A percentile compares a stretch with the other conserved stretches of the same genome.
Evolutionary conservation across 192 early-diverging fungal genomes (phyloP).

Genomic region (Coemansia sp.): DNA sequence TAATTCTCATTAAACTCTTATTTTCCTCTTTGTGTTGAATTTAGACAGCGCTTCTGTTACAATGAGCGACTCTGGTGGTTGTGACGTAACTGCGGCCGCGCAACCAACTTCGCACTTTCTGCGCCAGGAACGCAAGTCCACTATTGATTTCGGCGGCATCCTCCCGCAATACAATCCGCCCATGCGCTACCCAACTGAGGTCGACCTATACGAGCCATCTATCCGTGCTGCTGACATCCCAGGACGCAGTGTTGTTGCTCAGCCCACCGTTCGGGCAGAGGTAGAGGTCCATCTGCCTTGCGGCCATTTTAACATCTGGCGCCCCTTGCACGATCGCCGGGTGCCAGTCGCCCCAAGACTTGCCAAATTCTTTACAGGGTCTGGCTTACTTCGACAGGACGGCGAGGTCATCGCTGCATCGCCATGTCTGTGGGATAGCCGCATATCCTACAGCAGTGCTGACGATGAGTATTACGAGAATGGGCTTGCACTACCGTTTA

Average conservation of each 20-base stretch:
- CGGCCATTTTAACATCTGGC: conserved; percentile 51
- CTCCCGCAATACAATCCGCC: conserved; percentile 32
- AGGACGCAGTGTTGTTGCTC: background rate
- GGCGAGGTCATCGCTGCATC: background rate
- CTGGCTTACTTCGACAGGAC: background rate
- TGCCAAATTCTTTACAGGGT: conserved; percentile 19
- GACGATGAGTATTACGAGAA: conserved; percentile 57
- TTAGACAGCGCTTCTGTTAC: too few species aligned
- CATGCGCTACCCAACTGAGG: conserved; percentile 48
- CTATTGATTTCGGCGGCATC: conserved; percentile 34
- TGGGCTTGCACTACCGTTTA: conserved; percentile 38
- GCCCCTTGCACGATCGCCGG: conserved; percentile 26
- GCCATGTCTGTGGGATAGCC: conserved; percentile 33
- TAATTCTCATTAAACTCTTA: too few species aligned
- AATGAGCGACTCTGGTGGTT: background rate
- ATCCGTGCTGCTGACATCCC: background rate
- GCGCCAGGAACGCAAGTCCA: conserved; percentile 14
- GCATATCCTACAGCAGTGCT: conserved; percentile 50
- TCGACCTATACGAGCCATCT: conserved; percentile 44
- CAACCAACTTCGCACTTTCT: conserved; percentile 3
- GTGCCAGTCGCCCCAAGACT: conserved; percentile 26
- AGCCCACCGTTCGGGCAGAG: conserved; percentile 6
- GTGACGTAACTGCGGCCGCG: background rate
- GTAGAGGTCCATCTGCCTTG: conserved; percentile 40
- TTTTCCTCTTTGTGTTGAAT: too few species aligned